Conservation (phyloP, 2,329 filamentous ascomycete genomes). For the Davidsoniella virescens region DNA sequence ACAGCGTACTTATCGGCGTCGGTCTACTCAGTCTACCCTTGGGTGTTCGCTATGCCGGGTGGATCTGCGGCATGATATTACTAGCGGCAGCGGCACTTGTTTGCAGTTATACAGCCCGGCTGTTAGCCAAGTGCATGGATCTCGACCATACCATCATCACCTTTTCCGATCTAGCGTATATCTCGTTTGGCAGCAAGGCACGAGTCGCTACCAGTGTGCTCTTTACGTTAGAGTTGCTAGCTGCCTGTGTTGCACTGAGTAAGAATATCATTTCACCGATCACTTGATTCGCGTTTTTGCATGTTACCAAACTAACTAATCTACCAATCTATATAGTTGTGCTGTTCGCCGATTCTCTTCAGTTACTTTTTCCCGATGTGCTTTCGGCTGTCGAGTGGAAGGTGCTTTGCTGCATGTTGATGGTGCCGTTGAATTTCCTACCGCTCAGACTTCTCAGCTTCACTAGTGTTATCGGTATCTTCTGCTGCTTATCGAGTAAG, state of each 20-base stretch:
- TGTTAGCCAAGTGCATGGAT: slow-evolving; percentile 79
- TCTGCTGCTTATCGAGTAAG: slow-evolving; percentile 76
- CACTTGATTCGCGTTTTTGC: background rate
- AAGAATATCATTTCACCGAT: background rate
- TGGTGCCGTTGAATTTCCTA: slow-evolving; percentile 71
- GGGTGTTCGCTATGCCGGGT: slow-evolving; percentile 73
- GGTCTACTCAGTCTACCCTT: slow-evolving; percentile 79
- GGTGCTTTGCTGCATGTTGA: slow-evolving; percentile 58
- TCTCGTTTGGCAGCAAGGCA: slow-evolving; percentile 72
- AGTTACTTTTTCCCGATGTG: slow-evolving; percentile 58
- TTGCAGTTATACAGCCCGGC: slow-evolving; percentile 71
- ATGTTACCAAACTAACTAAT: background rate
- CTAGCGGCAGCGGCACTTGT: slow-evolving; percentile 56
- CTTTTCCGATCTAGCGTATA: slow-evolving; percentile 83
- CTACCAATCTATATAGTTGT: slow-evolving; percentile 35
- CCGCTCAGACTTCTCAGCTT: slow-evolving; percentile 74
- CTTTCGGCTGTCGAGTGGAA: slow-evolving; percentile 62
- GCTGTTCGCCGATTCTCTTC: slow-evolving; percentile 81
- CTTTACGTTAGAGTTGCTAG: slow-evolving; percentile 76
- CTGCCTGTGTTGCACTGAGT: slow-evolving; percentile 66
- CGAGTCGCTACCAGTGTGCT: slow-evolving; percentile 69
- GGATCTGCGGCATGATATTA: slow-evolving; percentile 66
- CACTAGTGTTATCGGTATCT: slow-evolving; percentile 82
- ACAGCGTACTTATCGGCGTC: slow-evolving; percentile 66
- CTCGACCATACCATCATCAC: slow-evolving; percentile 74